Base-by-base conservation (phyloP, 1,284 basidiomycete genomes). In the Apiotrichum gracile region DNA sequence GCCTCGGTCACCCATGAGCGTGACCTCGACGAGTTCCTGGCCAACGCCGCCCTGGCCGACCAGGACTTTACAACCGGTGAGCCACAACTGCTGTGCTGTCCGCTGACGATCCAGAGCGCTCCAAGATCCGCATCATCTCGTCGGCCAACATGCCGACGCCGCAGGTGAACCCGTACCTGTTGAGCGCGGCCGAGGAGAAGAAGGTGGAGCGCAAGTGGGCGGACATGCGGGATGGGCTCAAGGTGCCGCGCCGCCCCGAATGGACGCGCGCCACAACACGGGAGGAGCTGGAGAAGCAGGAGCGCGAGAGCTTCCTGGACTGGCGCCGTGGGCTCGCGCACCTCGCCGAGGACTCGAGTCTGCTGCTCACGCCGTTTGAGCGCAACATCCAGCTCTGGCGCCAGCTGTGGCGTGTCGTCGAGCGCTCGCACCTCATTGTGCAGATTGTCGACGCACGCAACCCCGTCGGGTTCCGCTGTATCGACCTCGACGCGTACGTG, bases 391-490 rank as follows among this genome's bases (percentile, higher is more conserved):
- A 96, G 78, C 90, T 97, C 13, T 97, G 93, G 93, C 80, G 93
- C 46, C 92, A 97, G 68, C 80, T 97, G 4, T 97, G 92, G 92
- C 82, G 92, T 57, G 93, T 97, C 1, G 74, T 96, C 19, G 92
- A 97, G 75, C 83, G 93, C 40, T 94, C 91, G 6, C 91, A 96
- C 66, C 81, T 97, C 13, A 77, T 97, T 38, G 90, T 97, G 0
- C 92, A 97, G 75, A 97, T 97, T 55, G 91, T 97, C 44, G 92
- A 97, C 69, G 93, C 91, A 12, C 83, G 92, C 40, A 96, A 96
- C 77, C 92, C 92, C 1, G 77, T 93, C 14, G 81, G 84, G 24
- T 97, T 97, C 74, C 83, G 92, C 41, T 94, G 91, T 61, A 87
- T 91, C 63, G 93, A 97, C 77, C 76, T 97, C 42, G 92, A 96